These are phyloP conservation scores for Cystobasidium slooffiae DNA, from an alignment of 1,284 basidiomycete genomes.

Conservation along the genomic window DNA sequence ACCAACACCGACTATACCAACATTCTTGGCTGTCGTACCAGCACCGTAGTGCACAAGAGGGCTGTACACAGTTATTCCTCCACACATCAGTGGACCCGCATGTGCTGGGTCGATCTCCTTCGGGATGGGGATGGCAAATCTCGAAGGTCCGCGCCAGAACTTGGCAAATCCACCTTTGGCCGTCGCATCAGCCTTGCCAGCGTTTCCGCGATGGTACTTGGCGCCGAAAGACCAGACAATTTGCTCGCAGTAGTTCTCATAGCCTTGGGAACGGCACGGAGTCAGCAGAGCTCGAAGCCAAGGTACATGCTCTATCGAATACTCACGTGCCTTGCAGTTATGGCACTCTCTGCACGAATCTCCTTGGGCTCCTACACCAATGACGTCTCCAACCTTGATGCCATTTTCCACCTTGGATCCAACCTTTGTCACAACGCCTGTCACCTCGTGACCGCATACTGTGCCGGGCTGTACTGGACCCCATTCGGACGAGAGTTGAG, in stretches of 20 bases:
- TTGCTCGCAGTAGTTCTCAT: slow-evolving; percentile 3
- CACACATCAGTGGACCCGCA: slow-evolving; percentile 60
- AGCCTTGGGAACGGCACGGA: background rate
- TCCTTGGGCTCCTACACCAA: background rate
- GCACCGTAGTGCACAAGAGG: slow-evolving; percentile 59
- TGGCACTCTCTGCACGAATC: slow-evolving; percentile 4
- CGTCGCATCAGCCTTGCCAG: background rate
- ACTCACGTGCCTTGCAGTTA: slow-evolving; percentile 6
- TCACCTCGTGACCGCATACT: background rate
- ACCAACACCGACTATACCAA: slow-evolving; percentile 58
- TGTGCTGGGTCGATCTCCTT: slow-evolving; percentile 55
- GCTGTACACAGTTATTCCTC: slow-evolving; percentile 57
- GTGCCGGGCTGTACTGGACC: background rate
- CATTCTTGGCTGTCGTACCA: slow-evolving; percentile 59
- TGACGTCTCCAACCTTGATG: slow-evolving; percentile 1
- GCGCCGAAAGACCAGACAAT: background rate
- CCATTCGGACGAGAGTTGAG: background rate
- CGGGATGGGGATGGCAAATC: slow-evolving; percentile 58
- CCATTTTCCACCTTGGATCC: background rate
- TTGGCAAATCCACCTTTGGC: slow-evolving; percentile 56
- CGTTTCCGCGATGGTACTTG: background rate
- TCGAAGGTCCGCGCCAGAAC: slow-evolving; percentile 57
- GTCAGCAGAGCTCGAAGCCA: background rate
- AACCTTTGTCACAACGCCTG: background rate
- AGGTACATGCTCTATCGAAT: background rate